These are phyloP conservation scores for Ceratocystis alfenasii DNA, from an alignment of 2,329 filamentous ascomycete genomes.

Conservation along the genomic window DNA sequence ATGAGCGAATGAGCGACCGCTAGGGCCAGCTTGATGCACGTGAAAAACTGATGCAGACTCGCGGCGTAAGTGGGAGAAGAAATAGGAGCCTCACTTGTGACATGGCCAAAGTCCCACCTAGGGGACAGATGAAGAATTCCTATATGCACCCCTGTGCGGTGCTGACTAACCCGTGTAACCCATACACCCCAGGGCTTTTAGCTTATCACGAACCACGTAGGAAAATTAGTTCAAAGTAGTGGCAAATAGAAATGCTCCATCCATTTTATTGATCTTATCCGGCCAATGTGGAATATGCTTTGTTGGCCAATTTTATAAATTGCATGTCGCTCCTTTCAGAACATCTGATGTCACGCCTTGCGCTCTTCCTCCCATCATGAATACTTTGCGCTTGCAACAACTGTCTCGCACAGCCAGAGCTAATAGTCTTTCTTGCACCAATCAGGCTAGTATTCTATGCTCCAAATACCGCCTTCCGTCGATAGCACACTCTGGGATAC, in stretches of 20 bases:
- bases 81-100: slow-evolving; percentile 1
- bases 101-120: not conserved
- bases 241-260: not conserved
- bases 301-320: not conserved
- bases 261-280: not conserved
- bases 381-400: not conserved
- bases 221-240: not conserved
- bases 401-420: not conserved
- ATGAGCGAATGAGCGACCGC: slow-evolving; percentile 1
- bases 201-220: not conserved
- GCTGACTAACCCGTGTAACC: not conserved
- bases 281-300: not conserved
- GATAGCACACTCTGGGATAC: not conserved
- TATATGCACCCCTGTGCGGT: not conserved
- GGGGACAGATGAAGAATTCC: not conserved
- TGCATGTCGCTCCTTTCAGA: not conserved
- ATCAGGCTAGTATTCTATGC: not conserved
- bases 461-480: not conserved
- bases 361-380: not conserved
- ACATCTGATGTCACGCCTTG: not conserved
- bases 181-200: not conserved
- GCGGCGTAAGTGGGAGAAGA: not conserved
- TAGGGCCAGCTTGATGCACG: slow-evolving; percentile 7
- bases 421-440: slow-evolving; percentile 2
- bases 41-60: not conserved